Conservation (phyloP, 1,284 basidiomycete genomes). For the Cutaneotrichosporon arboriforme region DNA sequence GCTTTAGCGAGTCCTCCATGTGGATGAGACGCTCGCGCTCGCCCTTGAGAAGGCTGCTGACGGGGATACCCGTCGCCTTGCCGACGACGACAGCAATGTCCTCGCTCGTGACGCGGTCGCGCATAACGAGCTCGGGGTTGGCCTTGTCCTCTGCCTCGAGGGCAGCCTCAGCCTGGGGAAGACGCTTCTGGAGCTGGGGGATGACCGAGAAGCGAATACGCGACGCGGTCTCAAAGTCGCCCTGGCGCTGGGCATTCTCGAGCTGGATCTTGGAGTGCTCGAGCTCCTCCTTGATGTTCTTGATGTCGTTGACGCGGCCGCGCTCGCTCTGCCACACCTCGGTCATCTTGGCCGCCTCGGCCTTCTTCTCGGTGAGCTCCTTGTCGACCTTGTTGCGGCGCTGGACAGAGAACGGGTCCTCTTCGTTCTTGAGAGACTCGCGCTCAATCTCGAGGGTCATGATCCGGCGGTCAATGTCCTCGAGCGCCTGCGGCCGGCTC, state of each 20-base stretch:
- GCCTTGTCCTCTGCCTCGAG: constrained; percentile 53
- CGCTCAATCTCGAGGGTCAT: constrained; percentile 85
- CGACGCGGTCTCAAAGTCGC: constrained; percentile 74
- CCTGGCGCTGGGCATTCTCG: constrained; percentile 79
- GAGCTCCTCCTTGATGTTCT: constrained; percentile 67
- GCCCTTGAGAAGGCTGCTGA: constrained; percentile 79
- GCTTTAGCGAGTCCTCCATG: constrained; percentile 73
- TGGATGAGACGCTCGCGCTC: constrained; percentile 86
- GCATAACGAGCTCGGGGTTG: constrained; percentile 59
- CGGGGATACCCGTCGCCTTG: constrained; percentile 86
- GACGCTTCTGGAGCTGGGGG: constrained; percentile 68
- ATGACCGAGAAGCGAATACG: constrained; percentile 76
- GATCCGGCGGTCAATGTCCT: constrained; percentile 73
- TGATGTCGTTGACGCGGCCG: constrained; percentile 66
- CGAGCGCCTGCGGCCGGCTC: constrained; percentile 79
- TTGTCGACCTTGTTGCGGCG: constrained; percentile 58
- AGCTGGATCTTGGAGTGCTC: constrained; percentile 79
- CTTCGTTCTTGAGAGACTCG: constrained; percentile 82
- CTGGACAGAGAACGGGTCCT: constrained; percentile 72
- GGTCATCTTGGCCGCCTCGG: constrained; percentile 60
- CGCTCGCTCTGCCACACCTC: constrained; percentile 73
- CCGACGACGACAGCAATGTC: constrained; percentile 85
- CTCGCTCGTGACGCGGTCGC: constrained; percentile 79
- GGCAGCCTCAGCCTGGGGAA: constrained; percentile 58
- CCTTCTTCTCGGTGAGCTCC: constrained; percentile 62